Percentiles rank a stretch among this genome's conserved stretches.
Evolutionary conservation across 768 basidiomycete species (phyloP).

Genomic region (Pleurotus tuoliensis): DNA sequence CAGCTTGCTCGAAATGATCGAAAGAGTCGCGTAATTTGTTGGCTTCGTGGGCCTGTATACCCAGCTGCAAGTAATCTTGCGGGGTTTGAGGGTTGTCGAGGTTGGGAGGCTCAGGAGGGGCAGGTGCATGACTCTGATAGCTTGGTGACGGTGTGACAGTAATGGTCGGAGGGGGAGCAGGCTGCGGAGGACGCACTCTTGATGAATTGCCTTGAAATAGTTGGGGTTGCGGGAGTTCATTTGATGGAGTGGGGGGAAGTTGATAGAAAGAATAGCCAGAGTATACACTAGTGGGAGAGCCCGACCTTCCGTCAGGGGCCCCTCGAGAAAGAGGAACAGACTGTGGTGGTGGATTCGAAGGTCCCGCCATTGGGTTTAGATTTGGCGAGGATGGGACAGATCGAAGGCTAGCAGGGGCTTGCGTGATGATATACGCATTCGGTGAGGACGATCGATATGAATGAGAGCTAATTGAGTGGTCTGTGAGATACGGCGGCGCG

Average conservation of each 20-base stretch:
- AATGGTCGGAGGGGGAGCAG: conserved; percentile 12
- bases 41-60: conserved; percentile 75
- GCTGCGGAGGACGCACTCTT: not conserved
- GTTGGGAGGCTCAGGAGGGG: conserved; percentile 10
- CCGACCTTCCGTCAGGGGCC: conserved; percentile 31
- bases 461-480: conserved; percentile 1
- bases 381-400: conserved; percentile 3
- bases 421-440: not conserved
- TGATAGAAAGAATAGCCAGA: conserved; percentile 68
- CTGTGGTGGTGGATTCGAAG: conserved; percentile 7
- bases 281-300: conserved; percentile 44
- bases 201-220: not conserved
- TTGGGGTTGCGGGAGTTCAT: conserved; percentile 5
- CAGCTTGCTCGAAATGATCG: conserved; percentile 70
- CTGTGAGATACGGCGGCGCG: not conserved
- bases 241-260: conserved; percentile 42
- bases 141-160: conserved; percentile 12
- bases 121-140: conserved; percentile 2
- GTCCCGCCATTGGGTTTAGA: conserved; percentile 5
- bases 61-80: conserved; percentile 69
- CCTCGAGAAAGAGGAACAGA: conserved; percentile 22
- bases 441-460: not conserved
- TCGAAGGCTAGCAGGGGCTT: not conserved
- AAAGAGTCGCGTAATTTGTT: conserved; percentile 69
- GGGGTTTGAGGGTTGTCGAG: conserved; percentile 31